Evolutionary conservation across 805 yeast species (phyloP), one percentile per base, ranked within the genome.

Genomic region (Candida glaebosa): DNA sequence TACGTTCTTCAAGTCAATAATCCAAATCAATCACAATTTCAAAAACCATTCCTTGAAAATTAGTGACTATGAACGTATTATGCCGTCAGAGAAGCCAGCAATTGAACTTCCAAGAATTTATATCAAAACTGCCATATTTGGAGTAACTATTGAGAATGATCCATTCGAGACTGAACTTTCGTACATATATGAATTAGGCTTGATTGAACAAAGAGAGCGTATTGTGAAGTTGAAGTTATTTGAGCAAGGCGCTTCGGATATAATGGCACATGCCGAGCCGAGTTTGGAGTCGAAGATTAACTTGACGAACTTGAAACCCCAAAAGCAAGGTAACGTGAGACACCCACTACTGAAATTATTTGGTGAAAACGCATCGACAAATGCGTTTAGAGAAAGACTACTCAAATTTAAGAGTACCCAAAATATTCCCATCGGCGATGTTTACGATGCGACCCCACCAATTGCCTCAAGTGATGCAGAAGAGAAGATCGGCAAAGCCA

Each of bases 81-180:
- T 57, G 46, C 66, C 76, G 34, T 39, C 14, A 45, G 71, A 36
- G 48, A 65, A 62, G n/a, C 59, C 66, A 0, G 72, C 77, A 0
- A 47, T 67, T 3, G 46, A 63, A 14, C 65, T 91, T 5, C 90
- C 90, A 10, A 65, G 63, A 16, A 62, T 87, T 2, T 71, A 75
- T 17, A 49, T 89, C 28, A 73, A 65, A 32, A 69, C 95, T 0
- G 68, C 68, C 4, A 67, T 76, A 31, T 69, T 87, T 47, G 68
- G 83, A 3, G 63, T 89, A 30, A 72, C 83, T 18, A 70, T 89
- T 47, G 96, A 87, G 42, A 95, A 87, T 58, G 97, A 91, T 60
- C 91, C 95, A 5, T 89, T 90, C 58, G 98, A 91, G 60, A 69
- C 81, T 5, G 82, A 87, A 51, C 63, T 90, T 36, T 75, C 78